These are phyloP conservation scores for Sedum album DNA, from an alignment of 164 flowering plant species.

Conservation along the genomic window DNA sequence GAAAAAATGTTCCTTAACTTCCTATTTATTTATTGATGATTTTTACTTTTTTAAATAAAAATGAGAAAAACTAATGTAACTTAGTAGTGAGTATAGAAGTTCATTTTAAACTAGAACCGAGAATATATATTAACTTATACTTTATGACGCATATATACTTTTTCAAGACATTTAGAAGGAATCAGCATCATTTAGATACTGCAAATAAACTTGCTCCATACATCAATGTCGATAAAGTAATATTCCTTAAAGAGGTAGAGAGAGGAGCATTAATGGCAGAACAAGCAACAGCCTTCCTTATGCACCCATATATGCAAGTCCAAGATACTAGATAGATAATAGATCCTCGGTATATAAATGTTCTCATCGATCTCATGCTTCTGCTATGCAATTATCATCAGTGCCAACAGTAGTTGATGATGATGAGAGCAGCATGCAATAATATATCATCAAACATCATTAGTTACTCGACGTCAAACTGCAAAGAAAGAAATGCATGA, in stretches of 20 bases:
- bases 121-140: too few species aligned
- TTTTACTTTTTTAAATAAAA: too few species aligned
- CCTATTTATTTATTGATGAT: too few species aligned
- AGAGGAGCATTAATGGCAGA: not conserved
- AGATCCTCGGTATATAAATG: not conserved
- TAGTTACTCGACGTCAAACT: conserved; percentile 3
- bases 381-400: not conserved
- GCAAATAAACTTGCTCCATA: not conserved
- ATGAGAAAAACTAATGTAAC: too few species aligned
- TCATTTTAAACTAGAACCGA: too few species aligned
- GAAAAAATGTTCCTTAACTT: too few species aligned
- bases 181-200: conserved; percentile 1
- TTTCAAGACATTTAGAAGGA: not conserved
- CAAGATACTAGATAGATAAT: not conserved
- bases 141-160: not conserved
- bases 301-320: not conserved
- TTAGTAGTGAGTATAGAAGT: too few species aligned
- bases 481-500: conserved; percentile 1
- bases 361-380: not conserved
- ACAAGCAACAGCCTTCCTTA: not conserved
- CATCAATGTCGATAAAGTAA: not conserved
- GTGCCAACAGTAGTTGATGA: not conserved
- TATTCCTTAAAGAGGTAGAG: not conserved
- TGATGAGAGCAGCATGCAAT: not conserved
- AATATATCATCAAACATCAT: conserved; percentile 3